phyloP scores from a whole-genome alignment of 2,329 filamentous ascomycete genomes.

The Alternaria postmessia region DNA sequence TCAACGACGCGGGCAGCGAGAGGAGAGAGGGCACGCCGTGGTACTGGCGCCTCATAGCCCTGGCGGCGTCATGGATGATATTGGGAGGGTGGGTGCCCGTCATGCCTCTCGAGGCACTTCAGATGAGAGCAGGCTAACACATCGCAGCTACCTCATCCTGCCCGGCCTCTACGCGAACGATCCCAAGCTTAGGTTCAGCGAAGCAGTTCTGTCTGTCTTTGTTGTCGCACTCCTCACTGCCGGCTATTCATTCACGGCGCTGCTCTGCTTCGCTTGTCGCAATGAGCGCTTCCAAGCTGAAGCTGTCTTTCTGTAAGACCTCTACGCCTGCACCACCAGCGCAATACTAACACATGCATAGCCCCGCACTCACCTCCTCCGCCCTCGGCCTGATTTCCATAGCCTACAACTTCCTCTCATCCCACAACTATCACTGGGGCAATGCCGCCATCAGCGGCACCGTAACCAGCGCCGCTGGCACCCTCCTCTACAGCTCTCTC shows the following conservation, averaged over 20 bases:
- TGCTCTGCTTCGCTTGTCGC: slow-evolving; percentile 58
- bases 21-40: slow-evolving; percentile 46
- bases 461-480: slow-evolving; percentile 50
- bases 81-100: slow-evolving; percentile 55
- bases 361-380: slow-evolving; percentile 54
- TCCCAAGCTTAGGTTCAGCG: slow-evolving; percentile 50
- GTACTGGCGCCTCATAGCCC: slow-evolving; percentile 59
- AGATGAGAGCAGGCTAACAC: slow-evolving; percentile 22
- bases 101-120: not conserved
- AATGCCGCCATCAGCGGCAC: slow-evolving; percentile 55
- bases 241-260: slow-evolving; percentile 58
- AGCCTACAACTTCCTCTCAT: slow-evolving; percentile 58
- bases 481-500: slow-evolving; percentile 53
- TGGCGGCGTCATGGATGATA: slow-evolving; percentile 57
- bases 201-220: slow-evolving; percentile 54
- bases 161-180: slow-evolving; percentile 56
- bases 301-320: slow-evolving; percentile 55
- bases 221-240: slow-evolving; percentile 57
- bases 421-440: slow-evolving; percentile 53
- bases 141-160: slow-evolving; percentile 57
- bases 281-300: slow-evolving; percentile 59
- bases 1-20: slow-evolving; percentile 31
- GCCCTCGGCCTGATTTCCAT: slow-evolving; percentile 58
- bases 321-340: not conserved
- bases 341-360: slow-evolving; percentile 28